phyloP scores from a whole-genome alignment of 2,329 filamentous ascomycete genomes.

The Cladosporium sp. region DNA sequence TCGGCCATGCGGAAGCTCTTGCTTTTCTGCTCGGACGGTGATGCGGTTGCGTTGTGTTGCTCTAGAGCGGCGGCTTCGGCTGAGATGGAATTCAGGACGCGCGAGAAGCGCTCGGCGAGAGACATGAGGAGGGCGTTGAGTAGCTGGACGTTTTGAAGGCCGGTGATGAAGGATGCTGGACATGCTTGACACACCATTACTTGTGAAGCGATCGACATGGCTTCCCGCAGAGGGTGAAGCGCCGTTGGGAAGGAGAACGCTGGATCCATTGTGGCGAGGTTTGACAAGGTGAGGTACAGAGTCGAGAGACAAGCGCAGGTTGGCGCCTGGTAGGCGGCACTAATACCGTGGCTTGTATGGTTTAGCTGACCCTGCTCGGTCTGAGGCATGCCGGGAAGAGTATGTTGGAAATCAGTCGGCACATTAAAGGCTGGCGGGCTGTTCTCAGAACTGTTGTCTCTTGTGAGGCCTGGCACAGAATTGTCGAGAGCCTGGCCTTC shows the following conservation, averaged over 20 bases:
- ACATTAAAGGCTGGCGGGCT: conserved; percentile 6
- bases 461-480: conserved; percentile 18
- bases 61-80: conserved; percentile 32
- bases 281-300: conserved; percentile 43
- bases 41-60: neutral
- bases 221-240: conserved; percentile 38
- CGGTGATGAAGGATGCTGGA: conserved; percentile 38
- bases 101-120: conserved; percentile 39
- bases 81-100: conserved; percentile 38
- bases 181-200: conserved; percentile 42
- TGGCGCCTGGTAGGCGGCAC: neutral
- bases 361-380: neutral
- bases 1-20: conserved; percentile 44
- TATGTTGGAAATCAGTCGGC: neutral
- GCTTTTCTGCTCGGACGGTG: neutral
- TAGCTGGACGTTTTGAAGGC: conserved; percentile 43
- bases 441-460: conserved; percentile 15
- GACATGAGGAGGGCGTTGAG: conserved; percentile 40
- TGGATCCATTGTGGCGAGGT: conserved; percentile 36
- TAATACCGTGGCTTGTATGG: neutral
- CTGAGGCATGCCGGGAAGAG: neutral
- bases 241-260: conserved; percentile 40
- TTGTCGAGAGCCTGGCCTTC: neutral
- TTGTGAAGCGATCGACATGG: conserved; percentile 36
- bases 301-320: conserved; percentile 43